Conservation (phyloP, 768 basidiomycete species). For the Rubroboletus pulcherrimus region DNA sequence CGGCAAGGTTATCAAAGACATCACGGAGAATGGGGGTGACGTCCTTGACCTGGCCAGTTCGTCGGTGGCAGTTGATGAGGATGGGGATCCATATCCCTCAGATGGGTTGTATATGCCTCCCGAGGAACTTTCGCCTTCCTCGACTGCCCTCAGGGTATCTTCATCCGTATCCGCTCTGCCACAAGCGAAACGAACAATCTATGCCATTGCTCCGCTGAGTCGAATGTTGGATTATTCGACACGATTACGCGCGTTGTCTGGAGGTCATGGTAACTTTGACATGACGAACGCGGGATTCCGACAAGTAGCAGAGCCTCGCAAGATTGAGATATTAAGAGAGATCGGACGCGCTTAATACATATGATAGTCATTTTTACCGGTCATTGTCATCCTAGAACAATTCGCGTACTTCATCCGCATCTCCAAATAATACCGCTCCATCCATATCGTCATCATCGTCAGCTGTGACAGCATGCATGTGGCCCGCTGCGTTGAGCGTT, state of each 20-base stretch:
- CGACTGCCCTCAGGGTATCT: conserved; percentile 29
- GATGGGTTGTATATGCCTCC: conserved; percentile 77
- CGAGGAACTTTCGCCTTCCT: conserved; percentile 71
- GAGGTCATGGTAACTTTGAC: conserved; percentile 79
- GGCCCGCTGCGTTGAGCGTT: conserved; percentile 54
- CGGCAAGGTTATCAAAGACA: conserved; percentile 76
- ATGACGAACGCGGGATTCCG: conserved; percentile 77
- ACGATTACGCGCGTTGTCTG: conserved; percentile 73
- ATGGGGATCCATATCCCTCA: conserved; percentile 43
- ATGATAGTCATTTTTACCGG: conserved; percentile 7
- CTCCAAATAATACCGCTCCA: conserved; percentile 69
- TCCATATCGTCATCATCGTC: conserved; percentile 79
- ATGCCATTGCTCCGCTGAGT: conserved; percentile 74
- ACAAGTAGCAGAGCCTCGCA: conserved; percentile 57
- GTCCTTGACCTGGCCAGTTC: conserved; percentile 56
- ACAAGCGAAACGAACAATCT: conserved; percentile 58
- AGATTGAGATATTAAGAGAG: conserved; percentile 70
- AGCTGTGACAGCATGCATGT: conserved; percentile 51
- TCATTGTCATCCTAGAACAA: conserved; percentile 35
- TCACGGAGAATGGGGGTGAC: conserved; percentile 83
- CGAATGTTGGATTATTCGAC: conserved; percentile 78
- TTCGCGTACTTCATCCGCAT: conserved; percentile 75
- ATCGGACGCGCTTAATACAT: conserved; percentile 61
- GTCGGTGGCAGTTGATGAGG: conserved; percentile 35
- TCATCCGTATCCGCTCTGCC: conserved; percentile 31